phyloP scores from a whole-genome alignment of 768 basidiomycete species.

The Punctularia strigosozonata region DNA sequence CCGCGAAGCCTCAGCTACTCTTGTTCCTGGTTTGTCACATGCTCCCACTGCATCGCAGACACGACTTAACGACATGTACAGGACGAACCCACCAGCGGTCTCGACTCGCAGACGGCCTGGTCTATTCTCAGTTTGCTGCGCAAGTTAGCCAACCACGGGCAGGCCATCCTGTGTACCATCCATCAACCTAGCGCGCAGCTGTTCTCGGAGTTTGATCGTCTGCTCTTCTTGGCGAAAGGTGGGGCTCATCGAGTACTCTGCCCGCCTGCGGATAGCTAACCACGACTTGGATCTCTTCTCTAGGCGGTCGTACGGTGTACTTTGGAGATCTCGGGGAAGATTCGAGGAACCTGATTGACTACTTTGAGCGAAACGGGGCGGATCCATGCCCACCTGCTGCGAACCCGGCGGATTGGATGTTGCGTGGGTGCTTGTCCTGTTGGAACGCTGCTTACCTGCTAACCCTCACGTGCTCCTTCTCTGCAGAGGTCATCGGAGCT shows the following conservation, averaged over 20 bases:
- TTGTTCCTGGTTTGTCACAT: no score
- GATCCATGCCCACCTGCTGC: conserved; percentile 48
- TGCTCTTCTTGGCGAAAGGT: conserved; percentile 67
- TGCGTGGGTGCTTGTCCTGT: conserved; percentile 6
- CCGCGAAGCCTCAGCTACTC: conserved; percentile 75
- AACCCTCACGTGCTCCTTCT: not conserved
- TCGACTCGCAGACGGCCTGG: conserved; percentile 84
- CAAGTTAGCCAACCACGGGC: conserved; percentile 67
- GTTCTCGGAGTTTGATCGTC: conserved; percentile 73
- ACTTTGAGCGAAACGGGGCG: conserved; percentile 65
- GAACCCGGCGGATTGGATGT: conserved; percentile 37
- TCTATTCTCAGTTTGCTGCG: conserved; percentile 66
- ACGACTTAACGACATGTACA: no score
- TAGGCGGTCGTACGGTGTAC: conserved; percentile 60
- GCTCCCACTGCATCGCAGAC: no score
- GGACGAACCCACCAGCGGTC: conserved; percentile 80
- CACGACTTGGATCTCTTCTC: no score
- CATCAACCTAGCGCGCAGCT: conserved; percentile 73
- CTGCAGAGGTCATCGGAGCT: conserved; percentile 43
- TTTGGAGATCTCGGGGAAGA: conserved; percentile 60
- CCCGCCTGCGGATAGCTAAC: no score
- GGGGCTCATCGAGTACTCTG: no score
- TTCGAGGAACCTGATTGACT: conserved; percentile 50
- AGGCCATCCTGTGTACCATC: conserved; percentile 79
- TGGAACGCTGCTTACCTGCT: not conserved